These are phyloP conservation scores for Wilcoxina mikolae DNA, from an alignment of 495 filamentous ascomycete genomes.

Conservation along the genomic window DNA sequence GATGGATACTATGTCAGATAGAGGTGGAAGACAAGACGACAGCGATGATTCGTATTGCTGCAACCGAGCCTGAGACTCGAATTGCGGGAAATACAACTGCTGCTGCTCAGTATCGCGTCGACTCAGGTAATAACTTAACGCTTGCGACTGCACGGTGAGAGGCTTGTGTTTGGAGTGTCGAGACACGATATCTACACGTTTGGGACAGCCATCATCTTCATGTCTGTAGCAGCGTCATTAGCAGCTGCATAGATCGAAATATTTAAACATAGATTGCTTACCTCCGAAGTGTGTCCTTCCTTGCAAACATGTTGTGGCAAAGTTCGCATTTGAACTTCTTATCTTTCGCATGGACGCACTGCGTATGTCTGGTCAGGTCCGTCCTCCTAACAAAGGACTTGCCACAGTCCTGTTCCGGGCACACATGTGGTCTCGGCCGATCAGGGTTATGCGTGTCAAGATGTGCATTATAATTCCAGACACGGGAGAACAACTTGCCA, in stretches of 20 bases:
- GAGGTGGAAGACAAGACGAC: constrained; percentile 15
- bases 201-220: constrained; percentile 65
- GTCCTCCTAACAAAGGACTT: constrained; percentile 72
- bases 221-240: constrained; percentile 40
- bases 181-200: constrained; percentile 44
- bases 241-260: constrained; percentile 1
- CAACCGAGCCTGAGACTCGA: neutral
- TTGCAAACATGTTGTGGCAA: constrained; percentile 60
- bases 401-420: constrained; percentile 46
- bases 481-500: constrained; percentile 65
- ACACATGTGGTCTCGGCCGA: constrained; percentile 53
- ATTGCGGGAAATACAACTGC: neutral
- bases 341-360: constrained; percentile 68
- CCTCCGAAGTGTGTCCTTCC: constrained; percentile 74
- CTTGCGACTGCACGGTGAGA: constrained; percentile 23
- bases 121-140: constrained; percentile 15
- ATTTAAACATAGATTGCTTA: constrained; percentile 28
- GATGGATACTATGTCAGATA: constrained; percentile 19
- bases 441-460: constrained; percentile 77
- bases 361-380: constrained; percentile 66
- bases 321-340: constrained; percentile 55
- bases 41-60: neutral
- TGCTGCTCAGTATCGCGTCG: neutral
- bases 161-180: constrained; percentile 22
- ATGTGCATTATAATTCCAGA: constrained; percentile 84